Base-by-base conservation (phyloP, 108 stramenopile genomes). In the Hondaea fermentalgiana region DNA sequence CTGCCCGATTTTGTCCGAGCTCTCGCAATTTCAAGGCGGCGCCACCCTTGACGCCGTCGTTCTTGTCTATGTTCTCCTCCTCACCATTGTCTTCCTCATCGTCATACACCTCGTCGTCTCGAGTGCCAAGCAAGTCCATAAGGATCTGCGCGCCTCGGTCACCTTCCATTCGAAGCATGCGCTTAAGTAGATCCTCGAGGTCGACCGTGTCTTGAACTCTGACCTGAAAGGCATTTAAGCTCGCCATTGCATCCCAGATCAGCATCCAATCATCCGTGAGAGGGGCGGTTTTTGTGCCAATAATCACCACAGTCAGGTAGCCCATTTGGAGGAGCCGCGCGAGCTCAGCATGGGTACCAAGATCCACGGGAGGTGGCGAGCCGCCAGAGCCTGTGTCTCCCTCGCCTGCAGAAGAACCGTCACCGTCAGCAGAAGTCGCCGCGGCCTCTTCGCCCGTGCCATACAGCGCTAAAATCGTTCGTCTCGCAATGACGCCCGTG, bases 311-410 rank as follows among this genome's bases (percentile, higher is more conserved):
- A 12, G 49, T 53, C 49, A 83, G 3, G 28, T 83, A 83, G 5
- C 76, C 76, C 76, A 83, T 83, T 23, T 83, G 76, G 1, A 83
- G 49, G 28, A 83, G 76, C 16, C 76, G 76, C 23, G 76, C 76
- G 49, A 83, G 45, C 76, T 53, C 76, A 6, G 76, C 45, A 23
- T 83, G 76, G 17, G 2, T 83, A 12, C 76, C 76, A 12, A 83
- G 23, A 45, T 47, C 76, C 12, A 83, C 76, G n/a, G 45, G 49
- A 6, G 76, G 16, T 12, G 6, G 43, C 51, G 45, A 6, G 14
- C 25, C 45, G 6, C 16, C 76, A 53, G 35, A 35, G 1, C 0
- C 35, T 35, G 35, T 35, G 35, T 35, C 35, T 35, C 51, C 51
- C 6, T 83, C 51, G 12, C 49, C 76, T 12, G n/a, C 51, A 14